phyloP scores from a whole-genome alignment of 2,329 filamentous ascomycete genomes.

The Fusarium coffeatum region DNA sequence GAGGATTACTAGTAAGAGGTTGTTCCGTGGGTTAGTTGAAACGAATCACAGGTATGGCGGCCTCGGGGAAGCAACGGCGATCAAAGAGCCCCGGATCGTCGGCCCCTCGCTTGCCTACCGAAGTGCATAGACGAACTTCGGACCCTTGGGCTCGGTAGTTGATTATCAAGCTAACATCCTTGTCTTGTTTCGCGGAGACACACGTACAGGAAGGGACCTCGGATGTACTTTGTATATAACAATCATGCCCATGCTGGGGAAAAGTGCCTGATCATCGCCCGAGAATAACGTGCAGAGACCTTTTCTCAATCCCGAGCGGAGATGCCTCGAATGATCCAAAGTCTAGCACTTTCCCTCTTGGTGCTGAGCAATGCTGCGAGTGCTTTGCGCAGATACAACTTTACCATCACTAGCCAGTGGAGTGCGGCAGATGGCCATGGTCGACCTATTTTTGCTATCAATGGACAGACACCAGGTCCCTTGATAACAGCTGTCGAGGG shows the following conservation, averaged over 20 bases:
- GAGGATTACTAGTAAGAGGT: accelerated
- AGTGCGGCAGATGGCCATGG: constrained; percentile 5
- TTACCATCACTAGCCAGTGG: neutral
- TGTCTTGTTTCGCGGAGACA: neutral
- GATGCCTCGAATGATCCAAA: neutral
- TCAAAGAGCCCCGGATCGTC: neutral
- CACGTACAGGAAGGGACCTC: neutral
- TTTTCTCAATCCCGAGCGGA: too few species aligned
- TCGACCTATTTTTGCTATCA: constrained; percentile 8
- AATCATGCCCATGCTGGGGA: neutral
- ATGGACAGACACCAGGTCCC: constrained; percentile 16
- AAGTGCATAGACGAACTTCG: neutral
- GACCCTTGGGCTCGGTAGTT: neutral
- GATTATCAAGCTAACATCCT: neutral
- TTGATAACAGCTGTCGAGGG: constrained; percentile 6
- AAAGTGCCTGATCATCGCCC: neutral
- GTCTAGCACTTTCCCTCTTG: neutral
- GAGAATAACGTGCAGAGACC: accelerated
- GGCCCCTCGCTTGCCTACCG: neutral
- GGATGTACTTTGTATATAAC: neutral
- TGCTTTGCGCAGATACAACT: neutral
- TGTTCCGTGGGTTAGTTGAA: accelerated
- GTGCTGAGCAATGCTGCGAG: neutral
- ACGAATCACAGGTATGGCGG: accelerated
- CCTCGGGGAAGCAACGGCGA: neutral